Evolutionary conservation across 495 filamentous ascomycete genomes (phyloP).

Genomic region (Cercophora scortea): DNA sequence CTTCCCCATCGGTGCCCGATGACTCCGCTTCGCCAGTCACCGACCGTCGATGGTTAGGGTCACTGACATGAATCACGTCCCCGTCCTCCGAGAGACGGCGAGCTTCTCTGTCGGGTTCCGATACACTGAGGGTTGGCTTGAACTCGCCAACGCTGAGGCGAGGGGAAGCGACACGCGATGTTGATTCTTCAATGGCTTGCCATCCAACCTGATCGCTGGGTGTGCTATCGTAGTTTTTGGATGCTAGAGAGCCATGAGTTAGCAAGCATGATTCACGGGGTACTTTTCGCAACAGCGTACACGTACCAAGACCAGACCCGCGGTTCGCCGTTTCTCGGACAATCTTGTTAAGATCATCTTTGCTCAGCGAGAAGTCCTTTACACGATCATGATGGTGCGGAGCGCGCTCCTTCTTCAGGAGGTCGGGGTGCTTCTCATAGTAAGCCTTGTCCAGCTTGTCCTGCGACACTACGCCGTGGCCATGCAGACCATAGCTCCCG

Average conservation of each 20-base stretch:
- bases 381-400: slow-evolving; percentile 50
- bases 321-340: slow-evolving; percentile 63
- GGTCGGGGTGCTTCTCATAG: slow-evolving; percentile 83
- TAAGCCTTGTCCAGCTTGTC: slow-evolving; percentile 81
- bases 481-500: slow-evolving; percentile 80
- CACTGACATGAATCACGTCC: slow-evolving; percentile 68
- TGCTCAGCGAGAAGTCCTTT: slow-evolving; percentile 81
- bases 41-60: slow-evolving; percentile 53
- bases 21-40: slow-evolving; percentile 50
- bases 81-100: slow-evolving; percentile 34
- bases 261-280: neutral
- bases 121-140: slow-evolving; percentile 16
- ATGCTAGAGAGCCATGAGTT: slow-evolving; percentile 24
- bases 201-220: slow-evolving; percentile 76
- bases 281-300: neutral
- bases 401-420: slow-evolving; percentile 58
- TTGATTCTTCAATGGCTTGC: slow-evolving; percentile 70
- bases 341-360: slow-evolving; percentile 84
- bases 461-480: slow-evolving; percentile 60
- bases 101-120: slow-evolving; percentile 11
- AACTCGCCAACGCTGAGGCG: slow-evolving; percentile 39
- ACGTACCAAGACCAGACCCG: slow-evolving; percentile 59
- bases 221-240: slow-evolving; percentile 48
- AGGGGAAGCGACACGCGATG: slow-evolving; percentile 61
- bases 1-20: slow-evolving; percentile 24